A percentile compares a stretch with the other conserved stretches of the same genome.
phyloP scores from a whole-genome alignment of 2,329 filamentous ascomycete genomes.

The Xylaria sp. region DNA sequence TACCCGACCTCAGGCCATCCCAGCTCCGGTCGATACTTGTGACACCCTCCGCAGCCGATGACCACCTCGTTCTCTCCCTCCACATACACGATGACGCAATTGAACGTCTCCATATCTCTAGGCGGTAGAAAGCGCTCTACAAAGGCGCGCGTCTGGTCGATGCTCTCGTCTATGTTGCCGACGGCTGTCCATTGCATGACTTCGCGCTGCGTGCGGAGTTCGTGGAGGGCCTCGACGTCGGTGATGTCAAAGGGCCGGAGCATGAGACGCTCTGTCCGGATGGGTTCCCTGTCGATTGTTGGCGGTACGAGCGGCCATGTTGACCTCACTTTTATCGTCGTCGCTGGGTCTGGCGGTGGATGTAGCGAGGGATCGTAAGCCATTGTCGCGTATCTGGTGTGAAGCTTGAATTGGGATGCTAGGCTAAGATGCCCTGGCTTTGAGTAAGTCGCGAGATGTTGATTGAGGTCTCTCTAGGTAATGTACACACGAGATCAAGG shows the following conservation, averaged over 20 bases:
- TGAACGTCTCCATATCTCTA: slow-evolving; percentile 48
- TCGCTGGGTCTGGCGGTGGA: background rate
- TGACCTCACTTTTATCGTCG: slow-evolving; percentile 41
- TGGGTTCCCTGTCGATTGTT: slow-evolving; percentile 34
- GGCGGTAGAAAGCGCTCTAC: slow-evolving; percentile 43
- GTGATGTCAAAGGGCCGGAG: slow-evolving; percentile 45
- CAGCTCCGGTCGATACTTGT: slow-evolving; percentile 32
- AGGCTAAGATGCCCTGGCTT: background rate
- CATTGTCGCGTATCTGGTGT: slow-evolving; percentile 2
- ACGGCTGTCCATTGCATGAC: slow-evolving; percentile 56
- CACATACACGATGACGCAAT: slow-evolving; percentile 43
- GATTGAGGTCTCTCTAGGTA: no score
- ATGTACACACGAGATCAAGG: no score
- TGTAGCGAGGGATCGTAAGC: slow-evolving; percentile 4
- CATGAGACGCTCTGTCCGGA: slow-evolving; percentile 50
- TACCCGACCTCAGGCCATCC: slow-evolving; percentile 58
- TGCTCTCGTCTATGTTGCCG: slow-evolving; percentile 39
- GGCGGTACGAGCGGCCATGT: slow-evolving; percentile 44
- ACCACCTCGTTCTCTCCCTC: slow-evolving; percentile 40
- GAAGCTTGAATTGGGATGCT: background rate
- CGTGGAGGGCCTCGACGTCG: slow-evolving; percentile 47
- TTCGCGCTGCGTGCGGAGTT: slow-evolving; percentile 52
- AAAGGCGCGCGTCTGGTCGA: slow-evolving; percentile 39
- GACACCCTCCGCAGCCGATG: slow-evolving; percentile 41
- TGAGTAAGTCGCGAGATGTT: no score